Base-by-base conservation (phyloP, 2,329 filamentous ascomycete species). In the Fusarium chuoi region DNA sequence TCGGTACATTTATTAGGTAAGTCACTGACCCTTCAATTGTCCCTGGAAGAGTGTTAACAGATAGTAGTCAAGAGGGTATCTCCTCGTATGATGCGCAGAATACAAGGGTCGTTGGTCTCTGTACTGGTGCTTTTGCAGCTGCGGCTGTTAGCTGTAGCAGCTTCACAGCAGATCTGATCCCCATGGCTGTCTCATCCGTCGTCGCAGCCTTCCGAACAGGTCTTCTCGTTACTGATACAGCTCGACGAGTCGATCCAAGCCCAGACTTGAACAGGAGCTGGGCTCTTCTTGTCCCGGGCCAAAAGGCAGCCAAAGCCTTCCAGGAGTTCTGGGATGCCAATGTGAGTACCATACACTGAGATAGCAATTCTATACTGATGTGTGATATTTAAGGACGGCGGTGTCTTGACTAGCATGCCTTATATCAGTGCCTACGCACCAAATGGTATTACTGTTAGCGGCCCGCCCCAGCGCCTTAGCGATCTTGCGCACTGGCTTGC, bases 341-440 rank as follows among this genome's bases (percentile, higher is more conserved):
- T 6, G 70, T 72, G 15, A 41, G 70, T 51, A 11, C 1, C 14
- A 0, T 1, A 2, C 9, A n/a, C 18, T 1, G 7, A 15, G 7
- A 20, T 10, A 13, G 5, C 7, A 24, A 8, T 1, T 18, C n/a
- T 11, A 12, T 28, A 14, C 30, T 64, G 8, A 64, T 6, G 2
- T 30, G 7, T 41, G 6, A 24, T 12, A 6, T 6, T 22, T 0
- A 5, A 72, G 70, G 62, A 73, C 1, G 51, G 51, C 10, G 67
- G 8, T 35, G 71, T 1, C 8, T 62, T 75, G 64, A 76, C 74
- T 2, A 75, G 64, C 17, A 62, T 35, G 6, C 74, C 74, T 7
- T 76, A 75, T 17, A 73, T 75, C 52, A 76, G 74, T 52, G 74
- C 74, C 26, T 75, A 76, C 9, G 71, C 71, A 5, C 65, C 71